Evolutionary conservation across 371 early-diverging fungal species (phyloP).

Genomic region (Actinomortierella ambigua): DNA sequence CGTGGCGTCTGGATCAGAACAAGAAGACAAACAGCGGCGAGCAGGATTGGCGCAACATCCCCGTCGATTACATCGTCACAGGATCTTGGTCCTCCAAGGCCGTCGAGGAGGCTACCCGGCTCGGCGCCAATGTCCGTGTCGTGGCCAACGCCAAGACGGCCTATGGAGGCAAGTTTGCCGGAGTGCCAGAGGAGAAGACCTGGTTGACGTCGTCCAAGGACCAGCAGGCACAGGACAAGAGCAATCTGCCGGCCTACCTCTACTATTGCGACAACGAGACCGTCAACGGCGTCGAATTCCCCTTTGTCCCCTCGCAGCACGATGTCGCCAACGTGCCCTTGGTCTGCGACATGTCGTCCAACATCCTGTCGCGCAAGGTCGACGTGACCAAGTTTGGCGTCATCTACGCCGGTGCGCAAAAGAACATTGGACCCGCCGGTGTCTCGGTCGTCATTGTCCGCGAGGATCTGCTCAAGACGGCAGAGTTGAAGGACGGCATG

Average conservation of each 20-base stretch:
- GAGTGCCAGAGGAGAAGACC: slow-evolving; percentile 59
- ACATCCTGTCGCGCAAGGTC: slow-evolving; percentile 85
- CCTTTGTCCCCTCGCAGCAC: slow-evolving; percentile 57
- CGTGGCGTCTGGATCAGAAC: slow-evolving; percentile 60
- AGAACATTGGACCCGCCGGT: slow-evolving; percentile 97
- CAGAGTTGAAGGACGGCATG: slow-evolving; percentile 47
- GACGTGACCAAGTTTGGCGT: slow-evolving; percentile 85
- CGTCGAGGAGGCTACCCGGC: slow-evolving; percentile 80
- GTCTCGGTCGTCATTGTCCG: slow-evolving; percentile 91
- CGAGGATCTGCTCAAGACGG: slow-evolving; percentile 77
- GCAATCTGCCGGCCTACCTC: slow-evolving; percentile 71
- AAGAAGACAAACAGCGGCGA: slow-evolving; percentile 23
- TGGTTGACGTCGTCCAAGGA: slow-evolving; percentile 77
- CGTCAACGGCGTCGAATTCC: slow-evolving; percentile 93
- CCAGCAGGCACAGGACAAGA: slow-evolving; percentile 27
- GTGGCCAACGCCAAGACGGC: slow-evolving; percentile 63
- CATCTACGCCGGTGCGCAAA: slow-evolving; percentile 96
- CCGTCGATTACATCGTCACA: slow-evolving; percentile 89
- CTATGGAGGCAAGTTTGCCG: slow-evolving; percentile 53
- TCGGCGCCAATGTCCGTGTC: slow-evolving; percentile 73
- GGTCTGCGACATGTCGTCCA: slow-evolving; percentile 95
- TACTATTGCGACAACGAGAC: slow-evolving; percentile 98
- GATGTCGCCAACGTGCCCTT: slow-evolving; percentile 73
- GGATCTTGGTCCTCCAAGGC: slow-evolving; percentile 95
- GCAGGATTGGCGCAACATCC: slow-evolving; percentile 44